Percentiles rank a stretch among this genome's conserved stretches.
Conservation (phyloP, 352 stramenopile species). For the Globisporangium acanthophoron region DNA sequence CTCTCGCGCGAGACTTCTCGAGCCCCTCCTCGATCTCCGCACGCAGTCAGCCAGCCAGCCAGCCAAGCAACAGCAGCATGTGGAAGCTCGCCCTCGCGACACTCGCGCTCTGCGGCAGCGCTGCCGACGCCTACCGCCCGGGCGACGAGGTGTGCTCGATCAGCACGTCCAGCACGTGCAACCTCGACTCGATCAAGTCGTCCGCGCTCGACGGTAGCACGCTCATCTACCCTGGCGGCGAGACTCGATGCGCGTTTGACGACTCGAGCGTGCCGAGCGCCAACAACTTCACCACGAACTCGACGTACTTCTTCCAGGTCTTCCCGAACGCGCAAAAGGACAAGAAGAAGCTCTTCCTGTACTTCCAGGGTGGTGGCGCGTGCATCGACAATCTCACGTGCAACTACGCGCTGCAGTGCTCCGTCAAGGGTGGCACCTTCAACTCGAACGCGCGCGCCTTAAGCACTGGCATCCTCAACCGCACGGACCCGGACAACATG, state of each 20-base stretch:
- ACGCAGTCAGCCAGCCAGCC: background rate
- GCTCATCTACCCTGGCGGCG: slow-evolving; percentile 50
- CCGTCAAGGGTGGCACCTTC: slow-evolving; percentile 21
- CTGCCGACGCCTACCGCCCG: slow-evolving; percentile 20
- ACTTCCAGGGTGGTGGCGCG: slow-evolving; percentile 63
- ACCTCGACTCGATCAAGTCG: slow-evolving; percentile 39
- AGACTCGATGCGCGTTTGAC: slow-evolving; percentile 54
- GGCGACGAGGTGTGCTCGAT: slow-evolving; percentile 56
- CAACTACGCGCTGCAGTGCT: slow-evolving; percentile 59
- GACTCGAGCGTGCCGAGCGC: slow-evolving; percentile 36
- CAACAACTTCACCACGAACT: slow-evolving; percentile 36
- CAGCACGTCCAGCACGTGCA: slow-evolving; percentile 37
- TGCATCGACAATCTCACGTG: slow-evolving; percentile 65
- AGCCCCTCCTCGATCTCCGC: background rate
- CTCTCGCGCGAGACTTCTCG: background rate
- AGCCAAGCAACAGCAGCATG: slow-evolving; percentile 10
- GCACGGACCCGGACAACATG: slow-evolving; percentile 27
- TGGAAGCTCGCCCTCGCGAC: slow-evolving; percentile 27
- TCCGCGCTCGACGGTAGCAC: slow-evolving; percentile 40
- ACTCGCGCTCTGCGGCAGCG: slow-evolving; percentile 15
- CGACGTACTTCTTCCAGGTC: slow-evolving; percentile 73
- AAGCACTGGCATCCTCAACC: slow-evolving; percentile 33
- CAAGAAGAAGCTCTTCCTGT: slow-evolving; percentile 69
- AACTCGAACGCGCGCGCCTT: slow-evolving; percentile 17
- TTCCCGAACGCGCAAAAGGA: slow-evolving; percentile 43